Conservation (phyloP, 1,284 basidiomycete genomes). For the Apiotrichum sp. region DNA sequence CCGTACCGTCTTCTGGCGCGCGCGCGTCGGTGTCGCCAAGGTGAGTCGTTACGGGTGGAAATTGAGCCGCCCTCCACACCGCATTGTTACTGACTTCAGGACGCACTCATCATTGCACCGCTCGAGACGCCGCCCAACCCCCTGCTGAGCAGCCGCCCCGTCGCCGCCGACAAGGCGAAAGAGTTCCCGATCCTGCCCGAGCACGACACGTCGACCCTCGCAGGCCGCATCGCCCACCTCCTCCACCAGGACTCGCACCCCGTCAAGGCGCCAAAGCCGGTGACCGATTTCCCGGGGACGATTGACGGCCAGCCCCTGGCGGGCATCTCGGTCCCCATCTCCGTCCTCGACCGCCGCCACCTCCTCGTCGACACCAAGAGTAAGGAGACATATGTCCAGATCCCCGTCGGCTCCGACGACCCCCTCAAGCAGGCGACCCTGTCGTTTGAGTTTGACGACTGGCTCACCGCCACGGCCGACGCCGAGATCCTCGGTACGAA, state of each 20-base stretch:
- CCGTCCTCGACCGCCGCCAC: conserved; percentile 3
- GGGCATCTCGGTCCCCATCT: conserved; percentile 2
- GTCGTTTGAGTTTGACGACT: conserved; percentile 5
- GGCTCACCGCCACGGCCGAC: conserved; percentile 2
- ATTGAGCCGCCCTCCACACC: no score
- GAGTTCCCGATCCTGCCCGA: not conserved
- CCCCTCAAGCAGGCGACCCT: not conserved
- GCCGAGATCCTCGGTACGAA: not conserved
- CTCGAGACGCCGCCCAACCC: conserved; percentile 4
- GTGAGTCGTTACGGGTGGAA: not conserved
- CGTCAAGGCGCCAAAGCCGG: not conserved
- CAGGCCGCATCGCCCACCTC: not conserved
- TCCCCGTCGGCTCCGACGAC: not conserved
- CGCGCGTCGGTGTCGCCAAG: not conserved
- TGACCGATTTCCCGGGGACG: conserved; percentile 4
- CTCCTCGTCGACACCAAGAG: not conserved
- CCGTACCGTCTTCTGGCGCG: conserved; percentile 5
- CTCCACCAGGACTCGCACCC: not conserved
- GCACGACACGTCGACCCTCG: not conserved
- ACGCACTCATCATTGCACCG: not conserved
- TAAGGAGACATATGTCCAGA: not conserved
- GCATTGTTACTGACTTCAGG: not conserved
- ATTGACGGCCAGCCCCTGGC: conserved; percentile 9
- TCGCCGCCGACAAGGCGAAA: not conserved
- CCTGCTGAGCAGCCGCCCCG: not conserved